phyloP scores from a whole-genome alignment of 495 filamentous ascomycete species.

The Podospora appendiculata region DNA sequence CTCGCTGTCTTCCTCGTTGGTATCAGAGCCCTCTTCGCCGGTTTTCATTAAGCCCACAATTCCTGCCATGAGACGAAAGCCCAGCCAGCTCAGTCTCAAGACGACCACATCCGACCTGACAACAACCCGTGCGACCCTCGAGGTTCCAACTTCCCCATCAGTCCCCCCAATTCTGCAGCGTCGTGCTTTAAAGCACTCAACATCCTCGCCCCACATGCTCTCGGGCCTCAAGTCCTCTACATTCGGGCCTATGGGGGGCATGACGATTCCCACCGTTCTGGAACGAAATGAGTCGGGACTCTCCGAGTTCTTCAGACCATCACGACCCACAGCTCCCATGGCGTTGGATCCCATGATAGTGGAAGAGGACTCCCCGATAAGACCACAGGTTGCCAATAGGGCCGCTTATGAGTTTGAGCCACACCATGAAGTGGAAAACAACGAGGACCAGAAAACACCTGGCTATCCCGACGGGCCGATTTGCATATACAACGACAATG shows the following conservation, averaged over 20 bases:
- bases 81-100: constrained; percentile 64
- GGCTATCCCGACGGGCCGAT: constrained; percentile 91
- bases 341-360: constrained; percentile 39
- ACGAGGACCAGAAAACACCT: constrained; percentile 74
- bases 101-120: constrained; percentile 47
- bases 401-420: constrained; percentile 44
- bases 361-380: constrained; percentile 76
- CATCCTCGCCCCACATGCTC: constrained; percentile 48
- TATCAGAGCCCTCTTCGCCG: constrained; percentile 76
- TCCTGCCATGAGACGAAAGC: constrained; percentile 61
- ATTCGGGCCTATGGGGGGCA: constrained; percentile 45
- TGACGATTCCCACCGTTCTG: constrained; percentile 43
- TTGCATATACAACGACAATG: constrained; percentile 85
- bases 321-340: constrained; percentile 21
- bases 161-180: constrained; percentile 45
- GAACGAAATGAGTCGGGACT: constrained; percentile 41
- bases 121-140: constrained; percentile 26
- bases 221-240: constrained; percentile 42
- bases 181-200: constrained; percentile 47
- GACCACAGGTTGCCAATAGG: constrained; percentile 46
- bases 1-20: constrained; percentile 30
- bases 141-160: constrained; percentile 35
- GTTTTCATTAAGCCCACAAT: constrained; percentile 69
- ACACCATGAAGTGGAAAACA: constrained; percentile 44
- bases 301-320: constrained; percentile 39